Evolutionary conservation across 305 asterid species (phyloP).

Genomic region (Andrographis paniculata): DNA sequence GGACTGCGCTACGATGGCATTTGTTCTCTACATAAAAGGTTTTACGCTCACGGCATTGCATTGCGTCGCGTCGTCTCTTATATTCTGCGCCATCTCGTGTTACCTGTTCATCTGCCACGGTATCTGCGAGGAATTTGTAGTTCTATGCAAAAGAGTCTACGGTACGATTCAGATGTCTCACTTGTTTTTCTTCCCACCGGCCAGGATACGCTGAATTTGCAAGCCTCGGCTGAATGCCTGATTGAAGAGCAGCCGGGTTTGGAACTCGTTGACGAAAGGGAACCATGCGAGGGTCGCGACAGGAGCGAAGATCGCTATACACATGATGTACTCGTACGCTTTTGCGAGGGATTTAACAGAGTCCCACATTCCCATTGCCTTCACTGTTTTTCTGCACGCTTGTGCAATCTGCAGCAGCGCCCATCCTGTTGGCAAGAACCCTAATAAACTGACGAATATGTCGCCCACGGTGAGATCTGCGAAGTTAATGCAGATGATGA

Average conservation of each 20-base stretch:
- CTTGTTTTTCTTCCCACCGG: slow-evolving; percentile 62
- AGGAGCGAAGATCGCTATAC: slow-evolving; percentile 37
- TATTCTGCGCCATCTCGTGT: no score
- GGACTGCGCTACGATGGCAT: no score
- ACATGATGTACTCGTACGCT: slow-evolving; percentile 61
- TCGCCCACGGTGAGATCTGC: slow-evolving; percentile 68
- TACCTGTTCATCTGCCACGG: no score
- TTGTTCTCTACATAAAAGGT: no score
- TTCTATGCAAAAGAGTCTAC: not conserved
- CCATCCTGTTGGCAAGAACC: slow-evolving; percentile 96
- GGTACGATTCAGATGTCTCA: slow-evolving; percentile 6
- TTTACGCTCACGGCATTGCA: no score
- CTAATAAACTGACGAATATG: slow-evolving; percentile 67
- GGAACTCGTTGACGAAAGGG: slow-evolving; percentile 57
- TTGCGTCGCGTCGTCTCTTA: no score
- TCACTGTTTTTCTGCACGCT: slow-evolving; percentile 46
- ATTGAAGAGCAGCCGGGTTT: slow-evolving; percentile 60
- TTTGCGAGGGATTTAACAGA: slow-evolving; percentile 57
- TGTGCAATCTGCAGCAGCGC: slow-evolving; percentile 68
- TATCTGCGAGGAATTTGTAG: not conserved
- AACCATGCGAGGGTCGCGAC: slow-evolving; percentile 59
- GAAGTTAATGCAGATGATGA: slow-evolving; percentile 48
- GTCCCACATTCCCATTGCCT: slow-evolving; percentile 53
- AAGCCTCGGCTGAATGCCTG: slow-evolving; percentile 77
- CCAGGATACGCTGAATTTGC: slow-evolving; percentile 49